Evolutionary conservation across 2,329 filamentous ascomycete genomes (phyloP), one percentile per base, ranked within the genome.

Genomic region (Dothistroma pini): DNA sequence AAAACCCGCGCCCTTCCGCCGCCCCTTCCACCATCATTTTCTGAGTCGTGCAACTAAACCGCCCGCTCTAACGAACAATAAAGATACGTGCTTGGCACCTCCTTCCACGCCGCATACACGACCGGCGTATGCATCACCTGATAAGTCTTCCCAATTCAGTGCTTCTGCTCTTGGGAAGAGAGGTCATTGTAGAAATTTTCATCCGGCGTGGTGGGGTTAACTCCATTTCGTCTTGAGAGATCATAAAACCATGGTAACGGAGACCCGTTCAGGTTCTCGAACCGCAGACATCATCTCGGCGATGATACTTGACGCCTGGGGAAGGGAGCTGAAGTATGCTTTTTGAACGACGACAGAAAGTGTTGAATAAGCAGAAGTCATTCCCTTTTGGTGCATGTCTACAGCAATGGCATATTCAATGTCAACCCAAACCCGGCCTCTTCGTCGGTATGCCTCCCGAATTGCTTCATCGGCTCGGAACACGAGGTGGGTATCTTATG

Each of bases 51-150:
- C 19, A 74, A 21, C 21, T 72, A 74, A 51, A 78, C 74, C 4
- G 76, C 76, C 29, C 68, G 67, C 57, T 80, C 78, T 16, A 70
- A 61, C 59, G 73, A 70, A 61, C 77, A 79, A n/a, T 77, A 55
- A 11, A 80, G 63, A 63, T 78, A 79, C 12, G 76, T 77, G 31
- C 67, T 72, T 1, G 76, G 73, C 25, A 80, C 72, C 49, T 75
- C 64, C 57, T 71, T 75, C 70, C 74, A 80, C 0, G 74, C 75
- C 16, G 72, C 73, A 38, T 75, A 73, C 55, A 56, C 64, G 7
- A 64, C 58, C 19, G 56, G 35, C 34, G 53, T 56, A 41, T 63
- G 58, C 47, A 59, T 54, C 8, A 58, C 54, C 53, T 63, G 56
- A 57, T 63, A 59, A 55, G 35, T 16, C 59, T 50, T 38, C 38